Conservation (phyloP, 75 land plant genomes). For the Chamaecyparis obtusa region DNA sequence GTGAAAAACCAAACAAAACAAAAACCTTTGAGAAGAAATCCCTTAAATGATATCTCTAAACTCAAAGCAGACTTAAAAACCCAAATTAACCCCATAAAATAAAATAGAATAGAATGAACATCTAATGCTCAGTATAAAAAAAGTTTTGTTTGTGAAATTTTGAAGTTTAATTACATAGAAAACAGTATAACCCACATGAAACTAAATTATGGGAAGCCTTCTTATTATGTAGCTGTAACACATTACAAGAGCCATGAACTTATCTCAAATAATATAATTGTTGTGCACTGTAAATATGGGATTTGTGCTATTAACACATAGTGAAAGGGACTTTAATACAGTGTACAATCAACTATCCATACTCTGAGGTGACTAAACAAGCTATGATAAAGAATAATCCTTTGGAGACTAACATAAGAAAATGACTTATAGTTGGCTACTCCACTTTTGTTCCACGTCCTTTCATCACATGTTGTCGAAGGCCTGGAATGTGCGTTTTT, state of each 20-base stretch:
- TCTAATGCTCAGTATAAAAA: no score
- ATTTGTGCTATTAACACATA: background rate
- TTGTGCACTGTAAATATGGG: no score
- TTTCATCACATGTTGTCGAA: constrained; percentile 81
- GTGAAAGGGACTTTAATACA: background rate
- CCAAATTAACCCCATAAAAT: no score
- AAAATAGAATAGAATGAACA: no score
- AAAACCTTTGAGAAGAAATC: no score
- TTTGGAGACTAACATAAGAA: background rate
- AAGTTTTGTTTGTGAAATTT: no score
- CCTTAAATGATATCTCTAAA: no score
- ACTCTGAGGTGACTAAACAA: background rate
- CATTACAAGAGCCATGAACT: background rate
- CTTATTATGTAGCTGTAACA: background rate
- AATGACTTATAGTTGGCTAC: background rate
- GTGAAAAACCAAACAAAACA: no score
- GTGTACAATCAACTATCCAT: background rate
- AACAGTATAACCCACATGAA: background rate
- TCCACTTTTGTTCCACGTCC: constrained; percentile 38
- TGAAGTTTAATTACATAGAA: no score
- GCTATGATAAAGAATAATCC: background rate
- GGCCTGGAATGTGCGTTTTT: constrained; percentile 81
- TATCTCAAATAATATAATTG: no score
- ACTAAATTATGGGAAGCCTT: no score
- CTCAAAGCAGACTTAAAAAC: no score